A percentile compares a stretch with the other conserved stretches of the same genome.
These are phyloP conservation scores for Erythrobasidium yunnanense DNA, from an alignment of 768 basidiomycete genomes.

Conservation along the genomic window DNA sequence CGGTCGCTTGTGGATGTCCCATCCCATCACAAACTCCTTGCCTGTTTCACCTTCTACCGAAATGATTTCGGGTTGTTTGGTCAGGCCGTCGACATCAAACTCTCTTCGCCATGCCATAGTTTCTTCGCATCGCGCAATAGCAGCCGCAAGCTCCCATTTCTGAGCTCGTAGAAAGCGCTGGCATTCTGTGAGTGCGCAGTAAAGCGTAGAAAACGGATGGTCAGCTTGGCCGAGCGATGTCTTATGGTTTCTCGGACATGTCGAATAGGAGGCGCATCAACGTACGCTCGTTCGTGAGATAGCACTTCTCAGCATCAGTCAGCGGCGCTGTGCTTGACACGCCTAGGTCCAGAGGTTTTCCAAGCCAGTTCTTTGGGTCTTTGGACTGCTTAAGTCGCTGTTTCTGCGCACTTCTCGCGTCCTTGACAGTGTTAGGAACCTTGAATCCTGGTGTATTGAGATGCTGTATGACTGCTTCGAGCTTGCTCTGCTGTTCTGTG, in stretches of 20 bases:
- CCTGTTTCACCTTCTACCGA: constrained; percentile 71
- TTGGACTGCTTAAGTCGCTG: constrained; percentile 38
- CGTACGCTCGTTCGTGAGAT: constrained; percentile 31
- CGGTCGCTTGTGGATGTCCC: constrained; percentile 38
- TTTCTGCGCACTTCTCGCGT: constrained; percentile 26
- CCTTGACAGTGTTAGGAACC: constrained; percentile 29
- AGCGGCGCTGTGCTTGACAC: background rate
- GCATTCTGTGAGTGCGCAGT: constrained; percentile 19
- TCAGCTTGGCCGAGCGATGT: background rate
- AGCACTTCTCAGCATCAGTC: constrained; percentile 34
- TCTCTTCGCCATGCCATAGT: constrained; percentile 72
- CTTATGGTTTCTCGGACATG: background rate
- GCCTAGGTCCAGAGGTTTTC: constrained; percentile 4
- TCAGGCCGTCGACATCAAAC: constrained; percentile 57
- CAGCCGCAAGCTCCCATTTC: constrained; percentile 54
- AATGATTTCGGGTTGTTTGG: constrained; percentile 49
- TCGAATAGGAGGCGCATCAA: background rate
- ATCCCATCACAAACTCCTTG: constrained; percentile 65
- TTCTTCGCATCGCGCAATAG: constrained; percentile 57
- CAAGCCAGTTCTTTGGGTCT: constrained; percentile 33
- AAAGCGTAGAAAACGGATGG: background rate
- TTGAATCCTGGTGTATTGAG: constrained; percentile 30
- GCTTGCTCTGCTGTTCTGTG: constrained; percentile 27
- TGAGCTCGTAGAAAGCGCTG: constrained; percentile 60
- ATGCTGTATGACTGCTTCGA: constrained; percentile 30